Base-by-base conservation (phyloP, 495 filamentous ascomycete species). In the Podospora sp. region DNA sequence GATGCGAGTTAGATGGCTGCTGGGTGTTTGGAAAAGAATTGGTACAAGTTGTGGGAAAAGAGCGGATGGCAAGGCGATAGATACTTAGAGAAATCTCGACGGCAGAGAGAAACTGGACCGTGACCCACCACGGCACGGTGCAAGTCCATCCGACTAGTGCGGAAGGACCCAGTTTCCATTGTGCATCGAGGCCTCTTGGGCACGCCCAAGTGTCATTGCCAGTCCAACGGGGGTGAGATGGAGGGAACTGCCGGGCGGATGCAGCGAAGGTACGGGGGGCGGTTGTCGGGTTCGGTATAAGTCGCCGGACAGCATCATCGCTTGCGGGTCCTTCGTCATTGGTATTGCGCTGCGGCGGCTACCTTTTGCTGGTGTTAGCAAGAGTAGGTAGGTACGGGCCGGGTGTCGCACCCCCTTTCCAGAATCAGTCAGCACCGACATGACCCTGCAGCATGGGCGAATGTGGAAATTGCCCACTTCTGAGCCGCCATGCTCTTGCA, bases 121-220 rank as follows among this genome's bases (percentile, higher is more conserved):
- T 12, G 51, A 20, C 58, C 51, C 49, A 55, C 59, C 50, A 20
- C 9, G 29, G 20, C 36, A 51, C 59, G 12, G 59, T 33, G 22
- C 59, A 27, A 51, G 61, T 25, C 50, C 12, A 14, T 8, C 59
- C 65, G 21, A 29, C 65, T 67, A 67, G 62, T 29, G 51, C 20
- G 51, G 58, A 49, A n/a, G 20, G 52, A 62, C 59, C 29, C 51
- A 33, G 65, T 33, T 62, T 55, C 50, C n/a, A 49, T 57, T 57
- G 49, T 67, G 65, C 33, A 33, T 25, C 24, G 59, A 57, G 59
- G 59, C 65, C 26, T 24, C 25, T 24, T 51, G 24, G 56, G 29
- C 29, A 11, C 26, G n/a, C 40, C 20, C 52, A 55, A 55, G 52
- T 11, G 24, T 20, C 9, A 6, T 55, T 22, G 52, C 24, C 52